Evolutionary conservation across 495 filamentous ascomycete genomes (phyloP).

Genomic region (Tuber magnatum): DNA sequence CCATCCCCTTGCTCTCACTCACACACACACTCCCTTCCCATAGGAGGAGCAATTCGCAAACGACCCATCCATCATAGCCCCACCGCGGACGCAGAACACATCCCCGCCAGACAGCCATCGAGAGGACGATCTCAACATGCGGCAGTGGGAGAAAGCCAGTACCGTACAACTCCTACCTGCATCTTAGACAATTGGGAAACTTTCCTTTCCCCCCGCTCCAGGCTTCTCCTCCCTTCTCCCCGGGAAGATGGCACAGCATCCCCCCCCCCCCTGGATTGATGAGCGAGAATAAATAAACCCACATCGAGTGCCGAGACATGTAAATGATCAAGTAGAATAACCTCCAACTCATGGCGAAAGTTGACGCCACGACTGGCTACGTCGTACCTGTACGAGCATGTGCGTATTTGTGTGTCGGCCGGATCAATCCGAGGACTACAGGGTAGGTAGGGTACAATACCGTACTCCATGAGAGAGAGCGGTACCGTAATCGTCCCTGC

Average conservation of each 20-base stretch:
- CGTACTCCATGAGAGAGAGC: not conserved
- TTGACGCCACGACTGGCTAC: not conserved
- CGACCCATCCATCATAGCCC: not conserved
- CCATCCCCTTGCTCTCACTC: not conserved
- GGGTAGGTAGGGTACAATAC: not conserved
- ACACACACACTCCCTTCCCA: too few species aligned
- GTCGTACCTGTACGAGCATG: not conserved
- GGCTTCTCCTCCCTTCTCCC: not conserved
- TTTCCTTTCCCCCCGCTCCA: not conserved
- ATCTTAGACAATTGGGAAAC: not conserved
- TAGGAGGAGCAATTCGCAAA: not conserved
- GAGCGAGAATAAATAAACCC: not conserved
- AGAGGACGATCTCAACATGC: not conserved
- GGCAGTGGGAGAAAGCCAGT: not conserved
- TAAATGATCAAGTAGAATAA: not conserved
- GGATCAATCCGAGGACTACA: not conserved
- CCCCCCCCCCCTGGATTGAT: not conserved
- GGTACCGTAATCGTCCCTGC: not conserved
- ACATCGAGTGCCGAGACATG: not conserved
- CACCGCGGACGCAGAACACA: not conserved
- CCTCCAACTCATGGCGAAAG: not conserved
- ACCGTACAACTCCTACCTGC: not conserved
- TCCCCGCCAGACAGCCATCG: not conserved
- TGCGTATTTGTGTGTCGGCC: not conserved
- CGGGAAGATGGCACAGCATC: not conserved